phyloP scores from a whole-genome alignment of 1,284 basidiomycete species.

The Takashimella koratensis region DNA sequence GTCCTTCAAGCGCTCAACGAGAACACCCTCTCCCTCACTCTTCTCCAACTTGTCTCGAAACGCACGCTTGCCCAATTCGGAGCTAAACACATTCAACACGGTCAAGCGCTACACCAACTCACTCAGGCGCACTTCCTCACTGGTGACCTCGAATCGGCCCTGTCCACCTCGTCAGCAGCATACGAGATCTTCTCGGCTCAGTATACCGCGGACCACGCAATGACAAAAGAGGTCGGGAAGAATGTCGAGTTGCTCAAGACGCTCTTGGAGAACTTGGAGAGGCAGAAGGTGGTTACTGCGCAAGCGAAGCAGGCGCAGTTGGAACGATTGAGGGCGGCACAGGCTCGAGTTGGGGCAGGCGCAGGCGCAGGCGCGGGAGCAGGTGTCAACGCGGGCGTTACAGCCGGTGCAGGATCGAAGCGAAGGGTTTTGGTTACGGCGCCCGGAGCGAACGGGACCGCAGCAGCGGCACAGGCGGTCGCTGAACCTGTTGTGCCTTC shows the following conservation, averaged over 20 bases:
- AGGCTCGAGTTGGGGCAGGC: slow-evolving; percentile 21
- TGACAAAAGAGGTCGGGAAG: slow-evolving; percentile 49
- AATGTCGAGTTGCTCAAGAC: slow-evolving; percentile 49
- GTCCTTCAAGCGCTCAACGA: slow-evolving; percentile 48
- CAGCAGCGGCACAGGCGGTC: slow-evolving; percentile 8
- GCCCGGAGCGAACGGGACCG: slow-evolving; percentile 6
- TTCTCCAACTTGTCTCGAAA: slow-evolving; percentile 40
- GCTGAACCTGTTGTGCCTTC: slow-evolving; percentile 11
- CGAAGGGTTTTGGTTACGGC: slow-evolving; percentile 10
- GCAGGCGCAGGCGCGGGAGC: slow-evolving; percentile 6
- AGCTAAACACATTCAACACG: slow-evolving; percentile 41
- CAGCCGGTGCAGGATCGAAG: slow-evolving; percentile 1
- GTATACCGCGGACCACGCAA: slow-evolving; percentile 46
- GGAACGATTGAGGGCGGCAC: slow-evolving; percentile 34
- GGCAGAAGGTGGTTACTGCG: slow-evolving; percentile 41
- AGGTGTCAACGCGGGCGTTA: slow-evolving; percentile 4
- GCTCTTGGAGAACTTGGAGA: slow-evolving; percentile 45
- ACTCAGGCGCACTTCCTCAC: slow-evolving; percentile 50
- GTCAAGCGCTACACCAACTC: slow-evolving; percentile 45
- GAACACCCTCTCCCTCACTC: slow-evolving; percentile 35
- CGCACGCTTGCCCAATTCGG: slow-evolving; percentile 41
- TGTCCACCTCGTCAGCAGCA: slow-evolving; percentile 46
- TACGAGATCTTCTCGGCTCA: slow-evolving; percentile 47
- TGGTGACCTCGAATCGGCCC: slow-evolving; percentile 46
- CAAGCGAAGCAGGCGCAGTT: slow-evolving; percentile 37